A percentile compares a stretch with the other conserved stretches of the same genome.
Conservation (phyloP, 495 filamentous ascomycete species). For the Staphylotrichum longicolle region DNA sequence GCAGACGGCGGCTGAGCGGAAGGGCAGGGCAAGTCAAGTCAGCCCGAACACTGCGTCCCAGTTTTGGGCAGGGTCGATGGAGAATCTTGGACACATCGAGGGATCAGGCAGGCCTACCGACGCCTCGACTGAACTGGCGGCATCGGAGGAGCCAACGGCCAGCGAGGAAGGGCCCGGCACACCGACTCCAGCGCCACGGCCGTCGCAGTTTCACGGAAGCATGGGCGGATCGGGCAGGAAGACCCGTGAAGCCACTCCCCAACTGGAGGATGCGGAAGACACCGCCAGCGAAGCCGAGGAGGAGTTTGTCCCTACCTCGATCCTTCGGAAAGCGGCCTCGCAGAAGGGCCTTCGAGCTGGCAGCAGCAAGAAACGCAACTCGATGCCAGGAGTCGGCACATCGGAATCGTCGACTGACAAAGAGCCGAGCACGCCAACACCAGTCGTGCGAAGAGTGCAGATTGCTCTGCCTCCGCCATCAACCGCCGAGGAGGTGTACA, state of each 20-base stretch:
- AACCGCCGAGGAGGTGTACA: slow-evolving; percentile 25
- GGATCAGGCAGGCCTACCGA: neutral
- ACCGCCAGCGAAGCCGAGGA: slow-evolving; percentile 17
- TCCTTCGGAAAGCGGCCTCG: neutral
- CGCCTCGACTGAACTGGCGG: neutral
- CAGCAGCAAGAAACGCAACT: neutral
- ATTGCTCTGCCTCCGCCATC: slow-evolving; percentile 21
- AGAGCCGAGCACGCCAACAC: slow-evolving; percentile 22
- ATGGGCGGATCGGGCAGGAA: neutral
- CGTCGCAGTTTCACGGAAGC: slow-evolving; percentile 2
- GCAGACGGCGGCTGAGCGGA: neutral
- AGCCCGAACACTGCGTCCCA: slow-evolving; percentile 13
- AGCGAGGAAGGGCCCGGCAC: slow-evolving; percentile 12
- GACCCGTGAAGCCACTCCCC: neutral
- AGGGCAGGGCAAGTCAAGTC: slow-evolving; percentile 4
- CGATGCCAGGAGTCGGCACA: slow-evolving; percentile 5
- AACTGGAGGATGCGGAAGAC: slow-evolving; percentile 13
- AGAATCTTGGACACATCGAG: neutral
- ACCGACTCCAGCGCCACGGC: slow-evolving; percentile 8
- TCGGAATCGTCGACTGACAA: slow-evolving; percentile 12
- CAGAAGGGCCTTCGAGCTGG: neutral
- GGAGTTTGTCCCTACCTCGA: neutral
- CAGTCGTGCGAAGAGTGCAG: slow-evolving; percentile 22
- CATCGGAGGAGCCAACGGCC: neutral
- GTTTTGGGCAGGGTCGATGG: slow-evolving; percentile 10